Base-by-base conservation (phyloP, 2,329 filamentous ascomycete species). In the Penicillium sp. region DNA sequence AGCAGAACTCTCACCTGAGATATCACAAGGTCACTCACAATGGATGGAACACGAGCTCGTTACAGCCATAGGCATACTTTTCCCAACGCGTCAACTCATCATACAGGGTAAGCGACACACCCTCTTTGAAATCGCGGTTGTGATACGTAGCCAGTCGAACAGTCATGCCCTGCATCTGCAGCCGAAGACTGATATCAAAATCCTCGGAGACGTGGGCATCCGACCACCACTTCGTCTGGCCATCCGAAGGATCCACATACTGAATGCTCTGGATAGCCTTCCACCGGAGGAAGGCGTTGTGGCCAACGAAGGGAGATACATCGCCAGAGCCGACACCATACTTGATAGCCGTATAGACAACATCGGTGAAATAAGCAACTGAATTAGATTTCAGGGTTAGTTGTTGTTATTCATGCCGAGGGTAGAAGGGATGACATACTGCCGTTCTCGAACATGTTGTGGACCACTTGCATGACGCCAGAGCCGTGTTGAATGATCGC, bases 51-150 rank as follows among this genome's bases (percentile, higher is more conserved):
- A 93, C 79, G 52, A 93, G 78, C 74, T 92, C 89, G 69, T 88
- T 89, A 73, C 89, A 92, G 34, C 89, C 88, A 64, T 90, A 92
- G 3, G 89, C 89, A 44, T 66, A 66, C 73, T 93, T 93, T 67
- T 93, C 89, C 89, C 89, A 93, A 52, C 89, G 86, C 2, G 88
- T 86, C 54, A 93, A 79, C 71, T 93, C 89, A 71, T 93, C 89
- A 67, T 93, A 91, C 9, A 93, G 88, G 0, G 89, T 93, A 51
- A 93, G 77, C 1, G 89, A 92, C 49, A 93, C 89, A 59, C 89
- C 89, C 69, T 93, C 89, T 64, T 89, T 84, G 73, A 90, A 90
- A 6, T 83, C 86, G 5, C 84, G 81, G 33, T 82, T 81, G 49
- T 85, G 83, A 72, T 89, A 90, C 0, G 85, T 81, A 10, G 82